Conservation (phyloP, 2,329 filamentous ascomycete species). For the Trichoderma simmonsii region DNA sequence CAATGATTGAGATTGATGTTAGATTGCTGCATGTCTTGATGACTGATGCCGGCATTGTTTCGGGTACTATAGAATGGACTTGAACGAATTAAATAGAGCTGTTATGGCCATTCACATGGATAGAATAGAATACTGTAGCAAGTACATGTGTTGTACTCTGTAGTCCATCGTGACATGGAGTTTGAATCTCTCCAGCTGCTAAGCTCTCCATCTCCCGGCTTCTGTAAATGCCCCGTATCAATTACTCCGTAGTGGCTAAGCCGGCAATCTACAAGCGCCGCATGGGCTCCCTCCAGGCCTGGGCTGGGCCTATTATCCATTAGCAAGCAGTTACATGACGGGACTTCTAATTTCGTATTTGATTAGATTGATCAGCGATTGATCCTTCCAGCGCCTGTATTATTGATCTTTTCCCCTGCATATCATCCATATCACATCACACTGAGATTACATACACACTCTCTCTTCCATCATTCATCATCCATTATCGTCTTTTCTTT, state of each 20-base stretch:
- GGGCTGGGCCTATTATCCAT: no score
- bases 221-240: background rate
- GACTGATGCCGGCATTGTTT: background rate
- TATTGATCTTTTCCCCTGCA: background rate
- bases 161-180: background rate
- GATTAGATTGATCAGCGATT: background rate
- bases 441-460: background rate
- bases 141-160: background rate
- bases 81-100: background rate
- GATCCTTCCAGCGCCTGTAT: background rate
- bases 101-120: background rate
- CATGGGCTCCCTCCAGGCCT: constrained; percentile 2
- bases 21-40: background rate
- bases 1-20: no score
- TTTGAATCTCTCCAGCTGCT: no score
- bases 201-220: background rate
- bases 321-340: background rate
- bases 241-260: background rate
- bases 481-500: background rate
- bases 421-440: background rate
- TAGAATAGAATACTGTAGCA: no score
- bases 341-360: background rate
- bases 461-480: background rate
- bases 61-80: background rate
- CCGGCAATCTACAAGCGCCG: background rate